These are phyloP conservation scores for Nigrograna mackinnonii DNA, from an alignment of 2,329 filamentous ascomycete species.

Conservation along the genomic window DNA sequence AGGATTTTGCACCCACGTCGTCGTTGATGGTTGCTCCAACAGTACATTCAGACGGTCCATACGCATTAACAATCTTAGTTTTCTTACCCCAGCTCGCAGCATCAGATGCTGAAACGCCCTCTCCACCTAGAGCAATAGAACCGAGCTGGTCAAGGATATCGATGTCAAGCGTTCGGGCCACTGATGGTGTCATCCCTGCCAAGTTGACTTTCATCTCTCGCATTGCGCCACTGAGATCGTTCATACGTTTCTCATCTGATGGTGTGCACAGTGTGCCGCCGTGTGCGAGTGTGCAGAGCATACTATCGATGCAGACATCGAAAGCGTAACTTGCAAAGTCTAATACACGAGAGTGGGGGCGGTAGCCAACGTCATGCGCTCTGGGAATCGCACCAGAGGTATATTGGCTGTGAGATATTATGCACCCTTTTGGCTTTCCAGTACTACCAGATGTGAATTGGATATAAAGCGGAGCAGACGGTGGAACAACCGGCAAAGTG, in stretches of 20 bases:
- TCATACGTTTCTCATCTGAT: conserved; percentile 51
- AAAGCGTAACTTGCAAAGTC: conserved; percentile 44
- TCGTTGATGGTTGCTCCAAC: conserved; percentile 38
- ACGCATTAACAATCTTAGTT: conserved; percentile 38
- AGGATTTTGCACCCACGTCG: conserved; percentile 28
- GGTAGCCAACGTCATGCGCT: conserved; percentile 35
- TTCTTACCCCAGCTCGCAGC: conserved; percentile 48
- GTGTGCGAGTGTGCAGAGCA: conserved; percentile 36
- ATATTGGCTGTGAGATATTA: conserved; percentile 38
- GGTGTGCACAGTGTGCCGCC: conserved; percentile 41
- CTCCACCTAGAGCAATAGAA: conserved; percentile 46
- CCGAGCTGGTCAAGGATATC: conserved; percentile 47
- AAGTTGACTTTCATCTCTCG: conserved; percentile 37
- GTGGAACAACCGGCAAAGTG: conserved; percentile 26
- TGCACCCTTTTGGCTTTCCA: conserved; percentile 37
- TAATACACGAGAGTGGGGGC: conserved; percentile 33
- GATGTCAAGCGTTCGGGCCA: conserved; percentile 39
- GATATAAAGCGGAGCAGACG: conserved; percentile 32
- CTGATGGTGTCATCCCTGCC: conserved; percentile 41
- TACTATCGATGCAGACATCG: conserved; percentile 40
- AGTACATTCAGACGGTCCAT: conserved; percentile 41
- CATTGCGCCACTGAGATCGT: conserved; percentile 49
- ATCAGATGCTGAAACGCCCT: conserved; percentile 36
- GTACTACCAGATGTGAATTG: conserved; percentile 42
- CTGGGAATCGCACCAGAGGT: conserved; percentile 39